These are phyloP conservation scores for Aureobasidium leucospermi DNA, from an alignment of 2,329 filamentous ascomycete species.

Conservation along the genomic window DNA sequence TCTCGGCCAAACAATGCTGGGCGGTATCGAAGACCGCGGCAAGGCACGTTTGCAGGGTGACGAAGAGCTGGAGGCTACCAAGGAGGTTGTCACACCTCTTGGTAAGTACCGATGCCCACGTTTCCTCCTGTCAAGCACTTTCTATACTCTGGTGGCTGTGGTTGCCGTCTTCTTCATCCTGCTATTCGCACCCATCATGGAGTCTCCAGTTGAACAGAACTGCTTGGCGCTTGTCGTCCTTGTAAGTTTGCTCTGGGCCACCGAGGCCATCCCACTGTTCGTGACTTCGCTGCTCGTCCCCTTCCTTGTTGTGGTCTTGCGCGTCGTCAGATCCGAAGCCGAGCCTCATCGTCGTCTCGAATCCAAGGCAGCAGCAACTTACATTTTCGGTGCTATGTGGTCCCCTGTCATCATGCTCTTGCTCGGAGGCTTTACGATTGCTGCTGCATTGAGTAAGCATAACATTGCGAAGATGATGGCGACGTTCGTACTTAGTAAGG, in stretches of 20 bases:
- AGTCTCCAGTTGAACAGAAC: constrained; percentile 85
- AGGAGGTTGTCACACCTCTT: constrained; percentile 69
- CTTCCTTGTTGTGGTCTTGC: constrained; percentile 81
- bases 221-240: constrained; percentile 90
- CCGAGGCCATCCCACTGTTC: constrained; percentile 95
- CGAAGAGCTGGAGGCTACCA: constrained; percentile 56
- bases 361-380: constrained; percentile 73
- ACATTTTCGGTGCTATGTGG: constrained; percentile 96
- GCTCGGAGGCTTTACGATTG: constrained; percentile 90
- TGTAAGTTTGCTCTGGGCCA: constrained; percentile 92
- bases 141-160: constrained; percentile 66
- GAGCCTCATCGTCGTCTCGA: constrained; percentile 62
- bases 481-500: constrained; percentile 92
- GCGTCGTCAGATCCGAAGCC: constrained; percentile 72
- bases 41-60: constrained; percentile 77
- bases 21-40: constrained; percentile 60
- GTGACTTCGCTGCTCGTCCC: constrained; percentile 92
- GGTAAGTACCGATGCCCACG: constrained; percentile 67
- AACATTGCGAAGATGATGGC: constrained; percentile 97
- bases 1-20: constrained; percentile 67
- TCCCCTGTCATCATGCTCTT: constrained; percentile 98
- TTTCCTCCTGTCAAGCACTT: constrained; percentile 78
- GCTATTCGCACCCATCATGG: constrained; percentile 72
- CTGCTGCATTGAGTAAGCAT: constrained; percentile 91
- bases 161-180: constrained; percentile 67